These are phyloP conservation scores for Boletellus ananas DNA, from an alignment of 768 basidiomycete species.

Conservation along the genomic window DNA sequence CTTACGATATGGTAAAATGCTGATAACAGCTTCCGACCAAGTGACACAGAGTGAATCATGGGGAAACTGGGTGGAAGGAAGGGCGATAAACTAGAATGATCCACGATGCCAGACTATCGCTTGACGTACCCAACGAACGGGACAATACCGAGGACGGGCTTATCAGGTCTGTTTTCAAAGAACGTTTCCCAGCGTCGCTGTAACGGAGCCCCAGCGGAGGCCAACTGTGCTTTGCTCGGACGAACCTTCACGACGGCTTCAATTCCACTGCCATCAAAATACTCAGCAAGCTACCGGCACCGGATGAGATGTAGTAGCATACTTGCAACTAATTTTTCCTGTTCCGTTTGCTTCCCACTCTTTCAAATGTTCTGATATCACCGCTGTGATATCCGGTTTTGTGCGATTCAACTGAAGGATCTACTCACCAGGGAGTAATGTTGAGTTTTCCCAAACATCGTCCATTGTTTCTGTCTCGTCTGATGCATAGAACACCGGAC, in stretches of 20 bases:
- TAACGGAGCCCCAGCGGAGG: constrained; percentile 19
- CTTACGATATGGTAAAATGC: constrained; percentile 34
- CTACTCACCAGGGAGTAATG: constrained; percentile 36
- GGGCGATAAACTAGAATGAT: neutral
- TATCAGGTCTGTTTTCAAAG: constrained; percentile 17
- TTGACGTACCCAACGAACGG: constrained; percentile 36
- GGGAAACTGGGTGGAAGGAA: constrained; percentile 1
- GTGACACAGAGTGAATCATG: constrained; percentile 10
- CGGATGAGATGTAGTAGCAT: neutral
- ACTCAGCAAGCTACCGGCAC: neutral
- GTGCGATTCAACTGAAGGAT: constrained; percentile 12
- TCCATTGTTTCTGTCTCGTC: constrained; percentile 49
- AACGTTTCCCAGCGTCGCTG: constrained; percentile 17
- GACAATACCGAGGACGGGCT: constrained; percentile 34
- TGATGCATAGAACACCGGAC: constrained; percentile 26
- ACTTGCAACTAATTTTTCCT: constrained; percentile 57
- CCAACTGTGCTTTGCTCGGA: constrained; percentile 19
- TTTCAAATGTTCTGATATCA: constrained; percentile 21
- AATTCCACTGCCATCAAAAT: constrained; percentile 2
- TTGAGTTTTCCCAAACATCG: constrained; percentile 37
- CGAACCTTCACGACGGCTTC: constrained; percentile 25
- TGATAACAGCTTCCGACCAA: constrained; percentile 27
- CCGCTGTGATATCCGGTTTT: neutral
- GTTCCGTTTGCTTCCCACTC: constrained; percentile 38
- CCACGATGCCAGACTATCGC: neutral